Evolutionary conservation across 352 stramenopile species (phyloP).

Genomic region (Pythium inflatum): DNA sequence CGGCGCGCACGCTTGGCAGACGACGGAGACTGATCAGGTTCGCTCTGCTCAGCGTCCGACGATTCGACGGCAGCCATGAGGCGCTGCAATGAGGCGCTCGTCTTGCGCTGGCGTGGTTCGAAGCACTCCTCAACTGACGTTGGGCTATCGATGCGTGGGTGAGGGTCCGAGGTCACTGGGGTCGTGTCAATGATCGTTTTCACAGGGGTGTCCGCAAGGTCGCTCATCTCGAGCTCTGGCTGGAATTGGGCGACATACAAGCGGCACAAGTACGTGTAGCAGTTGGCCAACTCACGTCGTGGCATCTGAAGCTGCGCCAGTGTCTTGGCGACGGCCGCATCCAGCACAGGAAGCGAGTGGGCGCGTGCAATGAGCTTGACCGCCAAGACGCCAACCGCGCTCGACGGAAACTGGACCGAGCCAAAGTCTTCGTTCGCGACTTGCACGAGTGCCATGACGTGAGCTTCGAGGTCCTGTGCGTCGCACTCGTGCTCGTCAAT

Average conservation of each 20-base stretch:
- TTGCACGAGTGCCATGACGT: slow-evolving; percentile 30
- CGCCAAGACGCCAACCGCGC: slow-evolving; percentile 17
- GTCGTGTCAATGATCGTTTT: slow-evolving; percentile 2
- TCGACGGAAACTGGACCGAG: slow-evolving; percentile 19
- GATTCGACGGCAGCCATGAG: slow-evolving; percentile 21
- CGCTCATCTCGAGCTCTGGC: slow-evolving; percentile 3
- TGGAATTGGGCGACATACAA: slow-evolving; percentile 28
- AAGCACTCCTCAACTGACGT: slow-evolving; percentile 33
- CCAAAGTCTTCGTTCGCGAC: slow-evolving; percentile 27
- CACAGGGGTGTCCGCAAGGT: neutral
- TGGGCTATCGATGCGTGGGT: slow-evolving; percentile 28
- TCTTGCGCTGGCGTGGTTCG: slow-evolving; percentile 22
- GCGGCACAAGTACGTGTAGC: slow-evolving; percentile 13
- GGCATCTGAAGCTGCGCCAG: slow-evolving; percentile 23
- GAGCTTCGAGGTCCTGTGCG: slow-evolving; percentile 16
- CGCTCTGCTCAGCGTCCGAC: slow-evolving; percentile 1
- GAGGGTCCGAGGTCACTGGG: neutral
- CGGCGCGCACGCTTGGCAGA: slow-evolving; percentile 24
- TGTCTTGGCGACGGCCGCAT: slow-evolving; percentile 6
- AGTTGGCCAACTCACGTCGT: slow-evolving; percentile 7
- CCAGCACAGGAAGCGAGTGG: slow-evolving; percentile 15
- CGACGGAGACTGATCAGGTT: neutral
- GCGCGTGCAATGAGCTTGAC: slow-evolving; percentile 24
- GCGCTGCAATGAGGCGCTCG: slow-evolving; percentile 24
- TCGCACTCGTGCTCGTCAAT: slow-evolving; percentile 27